Conservation (phyloP, 192 early-diverging fungal genomes). For the Borealophlyctis nickersoniae region DNA sequence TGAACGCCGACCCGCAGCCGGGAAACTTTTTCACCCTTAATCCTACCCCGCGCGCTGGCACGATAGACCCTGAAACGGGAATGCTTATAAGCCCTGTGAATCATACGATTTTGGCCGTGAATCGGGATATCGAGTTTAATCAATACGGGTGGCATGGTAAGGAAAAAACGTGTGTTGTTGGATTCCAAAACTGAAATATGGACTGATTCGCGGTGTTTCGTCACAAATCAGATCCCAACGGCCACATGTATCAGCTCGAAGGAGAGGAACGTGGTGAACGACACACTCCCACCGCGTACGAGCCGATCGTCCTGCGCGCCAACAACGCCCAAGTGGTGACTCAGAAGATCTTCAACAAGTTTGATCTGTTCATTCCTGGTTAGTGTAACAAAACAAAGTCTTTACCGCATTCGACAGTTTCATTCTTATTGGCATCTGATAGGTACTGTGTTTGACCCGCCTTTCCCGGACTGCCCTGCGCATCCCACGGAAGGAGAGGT, state of each 20-base stretch:
- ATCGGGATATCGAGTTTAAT: slow-evolving; percentile 14
- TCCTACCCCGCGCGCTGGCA: slow-evolving; percentile 1
- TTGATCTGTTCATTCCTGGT: slow-evolving; percentile 8
- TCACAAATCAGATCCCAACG: slow-evolving; percentile 8
- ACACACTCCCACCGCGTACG: slow-evolving; percentile 12
- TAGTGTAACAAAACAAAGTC: too few relatives aligned
- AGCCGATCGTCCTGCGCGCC: slow-evolving; percentile 10
- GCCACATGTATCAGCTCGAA: slow-evolving; percentile 12
- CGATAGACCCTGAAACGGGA: slow-evolving; percentile 4
- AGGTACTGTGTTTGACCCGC: slow-evolving; percentile 5
- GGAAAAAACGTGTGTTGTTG: background rate
- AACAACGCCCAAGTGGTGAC: slow-evolving; percentile 6
- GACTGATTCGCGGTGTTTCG: background rate
- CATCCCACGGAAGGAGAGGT: slow-evolving; percentile 10
- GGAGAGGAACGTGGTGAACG: slow-evolving; percentile 14
- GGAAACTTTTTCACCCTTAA: slow-evolving; percentile 6
- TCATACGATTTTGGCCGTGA: slow-evolving; percentile 4
- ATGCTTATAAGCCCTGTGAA: background rate
- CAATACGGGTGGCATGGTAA: slow-evolving; percentile 16
- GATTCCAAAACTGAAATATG: background rate
- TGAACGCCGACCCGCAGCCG: slow-evolving; percentile 4
- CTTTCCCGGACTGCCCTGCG: slow-evolving; percentile 11
- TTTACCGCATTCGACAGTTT: too few relatives aligned
- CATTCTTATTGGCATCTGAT: too few relatives aligned
- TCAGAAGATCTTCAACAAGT: slow-evolving; percentile 1